These are phyloP conservation scores for Pyrus communis DNA, from an alignment of 306 rosid genomes.

Conservation along the genomic window DNA sequence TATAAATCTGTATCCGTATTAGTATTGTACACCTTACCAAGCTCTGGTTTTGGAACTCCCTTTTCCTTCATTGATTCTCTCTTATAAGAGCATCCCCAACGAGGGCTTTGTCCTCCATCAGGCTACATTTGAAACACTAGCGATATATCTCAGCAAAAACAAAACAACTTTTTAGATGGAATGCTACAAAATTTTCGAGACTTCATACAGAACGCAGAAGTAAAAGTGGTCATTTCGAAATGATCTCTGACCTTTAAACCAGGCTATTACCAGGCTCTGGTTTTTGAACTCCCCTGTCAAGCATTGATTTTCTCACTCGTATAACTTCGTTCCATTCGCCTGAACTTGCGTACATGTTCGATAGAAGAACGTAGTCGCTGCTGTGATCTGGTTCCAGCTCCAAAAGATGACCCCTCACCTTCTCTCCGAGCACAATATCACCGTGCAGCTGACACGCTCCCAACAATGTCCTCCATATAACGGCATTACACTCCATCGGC, in stretches of 20 bases:
- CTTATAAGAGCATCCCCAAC: too few species aligned
- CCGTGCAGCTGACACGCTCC: conserved; percentile 61
- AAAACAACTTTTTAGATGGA: too few species aligned
- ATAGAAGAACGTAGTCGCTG: conserved; percentile 70
- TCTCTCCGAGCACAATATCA: conserved; percentile 48
- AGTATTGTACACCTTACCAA: conserved; percentile 25
- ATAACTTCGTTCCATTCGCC: conserved; percentile 57
- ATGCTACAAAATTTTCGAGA: too few species aligned
- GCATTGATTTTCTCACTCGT: conserved; percentile 43
- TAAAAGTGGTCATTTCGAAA: too few species aligned
- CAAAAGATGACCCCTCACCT: conserved; percentile 49
- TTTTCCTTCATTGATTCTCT: conserved; percentile 42
- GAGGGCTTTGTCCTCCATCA: too few species aligned
- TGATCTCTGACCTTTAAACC: too few species aligned
- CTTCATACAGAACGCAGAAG: too few species aligned
- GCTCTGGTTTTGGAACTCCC: conserved; percentile 47
- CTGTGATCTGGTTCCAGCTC: conserved; percentile 58
- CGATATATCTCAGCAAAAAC: not conserved
- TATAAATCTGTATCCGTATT: not conserved
- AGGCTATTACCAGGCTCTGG: conserved; percentile 44
- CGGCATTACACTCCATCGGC: conserved; percentile 62
- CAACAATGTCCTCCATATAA: conserved; percentile 67
- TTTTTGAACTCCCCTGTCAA: conserved; percentile 39
- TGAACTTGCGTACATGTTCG: conserved; percentile 56
- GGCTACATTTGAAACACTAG: too few species aligned